Percentiles rank a stretch among this genome's conserved stretches.
Evolutionary conservation across 306 rosid species (phyloP).

Genomic region (Trifolium repens): DNA sequence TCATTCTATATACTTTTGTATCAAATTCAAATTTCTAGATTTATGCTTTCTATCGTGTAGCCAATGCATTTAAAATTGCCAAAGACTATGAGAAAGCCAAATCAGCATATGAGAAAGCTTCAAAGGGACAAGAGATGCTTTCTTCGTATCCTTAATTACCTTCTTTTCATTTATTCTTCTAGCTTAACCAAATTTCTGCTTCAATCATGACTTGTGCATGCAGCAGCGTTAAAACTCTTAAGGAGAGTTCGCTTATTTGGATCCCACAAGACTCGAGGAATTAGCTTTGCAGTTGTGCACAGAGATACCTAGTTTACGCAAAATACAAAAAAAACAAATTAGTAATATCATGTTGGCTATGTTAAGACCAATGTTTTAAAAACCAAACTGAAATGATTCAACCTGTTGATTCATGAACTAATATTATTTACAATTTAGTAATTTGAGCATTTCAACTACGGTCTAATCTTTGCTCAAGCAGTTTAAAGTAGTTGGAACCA

Average conservation of each 20-base stretch:
- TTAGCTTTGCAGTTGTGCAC: too few relatives aligned
- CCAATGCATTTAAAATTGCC: slow-evolving; percentile 12
- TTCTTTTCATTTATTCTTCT: background rate
- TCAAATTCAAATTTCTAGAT: background rate
- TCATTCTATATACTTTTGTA: background rate
- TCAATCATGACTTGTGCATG: too few relatives aligned
- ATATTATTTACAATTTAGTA: background rate
- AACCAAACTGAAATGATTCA: background rate
- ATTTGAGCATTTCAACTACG: background rate
- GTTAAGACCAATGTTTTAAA: background rate
- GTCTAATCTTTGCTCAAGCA: background rate
- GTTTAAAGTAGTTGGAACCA: background rate
- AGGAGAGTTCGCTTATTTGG: too few relatives aligned
- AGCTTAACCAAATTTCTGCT: too few relatives aligned
- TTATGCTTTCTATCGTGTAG: background rate
- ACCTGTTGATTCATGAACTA: background rate
- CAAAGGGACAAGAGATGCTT: slow-evolving; percentile 25
- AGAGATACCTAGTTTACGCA: too few relatives aligned
- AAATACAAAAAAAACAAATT: too few relatives aligned
- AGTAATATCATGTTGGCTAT: background rate
- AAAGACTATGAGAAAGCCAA: background rate
- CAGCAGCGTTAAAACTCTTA: too few relatives aligned
- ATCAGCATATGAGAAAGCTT: slow-evolving; percentile 19
- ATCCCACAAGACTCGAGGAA: too few relatives aligned
- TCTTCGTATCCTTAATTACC: slow-evolving; percentile 12